Conservation (phyloP, 148 eudicot genomes). For the Agrostemma githago region DNA sequence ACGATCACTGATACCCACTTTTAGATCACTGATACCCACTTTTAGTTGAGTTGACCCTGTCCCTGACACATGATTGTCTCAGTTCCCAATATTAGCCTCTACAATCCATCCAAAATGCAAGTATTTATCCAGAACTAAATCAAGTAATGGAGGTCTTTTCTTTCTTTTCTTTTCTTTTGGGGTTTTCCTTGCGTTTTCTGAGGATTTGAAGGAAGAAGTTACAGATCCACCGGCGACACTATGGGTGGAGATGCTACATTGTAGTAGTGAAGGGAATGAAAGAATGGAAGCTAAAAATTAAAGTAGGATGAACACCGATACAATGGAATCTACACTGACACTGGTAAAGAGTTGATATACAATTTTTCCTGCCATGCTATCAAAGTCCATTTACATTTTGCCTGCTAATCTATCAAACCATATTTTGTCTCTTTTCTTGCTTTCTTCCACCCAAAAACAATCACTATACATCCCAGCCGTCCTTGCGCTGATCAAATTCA, state of each 20-base stretch:
- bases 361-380: neutral
- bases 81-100: too few relatives aligned
- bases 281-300: neutral
- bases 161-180: neutral
- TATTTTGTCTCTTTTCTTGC: neutral
- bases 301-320: slow-evolving; percentile 6
- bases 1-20: too few relatives aligned
- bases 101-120: too few relatives aligned
- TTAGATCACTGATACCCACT: too few relatives aligned
- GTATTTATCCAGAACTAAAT: neutral
- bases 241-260: neutral
- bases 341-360: slow-evolving; percentile 19
- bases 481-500: slow-evolving; percentile 55
- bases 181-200: neutral
- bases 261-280: slow-evolving; percentile 3
- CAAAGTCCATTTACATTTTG: slow-evolving; percentile 16
- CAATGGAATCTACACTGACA: slow-evolving; percentile 17
- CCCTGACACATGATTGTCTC: too few relatives aligned
- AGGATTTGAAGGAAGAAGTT: neutral
- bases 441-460: slow-evolving; percentile 7
- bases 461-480: slow-evolving; percentile 92
- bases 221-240: neutral
- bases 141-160: neutral
- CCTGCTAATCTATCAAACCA: slow-evolving; percentile 3
- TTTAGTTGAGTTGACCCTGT: too few relatives aligned